Base-by-base conservation (phyloP, 768 basidiomycete genomes). In the Cystofilobasidium bisporidii region DNA sequence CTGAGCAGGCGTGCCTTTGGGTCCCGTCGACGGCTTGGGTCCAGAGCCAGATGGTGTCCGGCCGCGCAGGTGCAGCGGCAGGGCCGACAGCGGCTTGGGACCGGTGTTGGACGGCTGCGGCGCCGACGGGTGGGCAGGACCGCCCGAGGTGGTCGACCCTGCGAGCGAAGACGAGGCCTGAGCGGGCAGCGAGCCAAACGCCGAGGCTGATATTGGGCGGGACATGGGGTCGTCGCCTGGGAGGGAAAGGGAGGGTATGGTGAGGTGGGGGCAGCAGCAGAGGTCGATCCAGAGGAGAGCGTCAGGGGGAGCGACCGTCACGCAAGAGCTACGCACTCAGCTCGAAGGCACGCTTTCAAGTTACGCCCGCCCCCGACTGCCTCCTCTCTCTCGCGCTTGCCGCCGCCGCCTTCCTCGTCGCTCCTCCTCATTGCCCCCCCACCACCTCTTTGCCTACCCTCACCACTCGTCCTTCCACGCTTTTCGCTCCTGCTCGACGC, bases 1-100 rank as follows among this genome's bases (percentile, higher is more conserved):
- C n/a, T 60, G 30, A 26, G 53, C 63, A 8, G 68, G 68, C 20
- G 68, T 69, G 10, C 68, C 68, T 24, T 69, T 69, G 24, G 28
- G 53, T 5, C 28, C 53, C 2, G 18, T 30, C 9, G 26, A 30
- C 8, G 53, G 28, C 12, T 43, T 43, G 14, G 43, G 43, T 17
- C 9, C 10, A 3, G 45, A 47, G 53, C 28, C 26, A 20, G 53
- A 56, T 2, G 50, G 20, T 3, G n/a, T 30, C 8, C 15, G 22
- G 28, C 53, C 15, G 8, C 53, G 53, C 15, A 56, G 53, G 53
- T 56, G 53, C 26, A 56, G n/a, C 18, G 53, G 53, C 26, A 56
- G 30, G 53, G 53, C 53, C 8, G 53, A 56, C 15, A 56, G 53
- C 28, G 53, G 53, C 30, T 56, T 56, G 22, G 47, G 20, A 4